Evolutionary conservation across 1,139 yeast genomes (phyloP).

Genomic region (Nematodospora anomalae): DNA sequence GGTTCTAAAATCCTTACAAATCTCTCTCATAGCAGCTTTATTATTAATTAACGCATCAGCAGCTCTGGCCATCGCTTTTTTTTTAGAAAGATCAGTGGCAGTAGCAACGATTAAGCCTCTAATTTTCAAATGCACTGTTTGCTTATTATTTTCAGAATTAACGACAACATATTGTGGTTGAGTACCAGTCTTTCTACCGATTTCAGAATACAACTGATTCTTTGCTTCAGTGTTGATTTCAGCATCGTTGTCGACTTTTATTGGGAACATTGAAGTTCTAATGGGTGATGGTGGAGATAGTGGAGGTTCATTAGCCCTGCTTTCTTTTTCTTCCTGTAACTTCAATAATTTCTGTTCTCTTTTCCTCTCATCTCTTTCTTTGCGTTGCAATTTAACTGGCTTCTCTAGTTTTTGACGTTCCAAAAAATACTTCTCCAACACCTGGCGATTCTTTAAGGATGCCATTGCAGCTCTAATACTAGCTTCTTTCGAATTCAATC

Average conservation of each 20-base stretch:
- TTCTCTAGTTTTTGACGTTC: conserved; percentile 64
- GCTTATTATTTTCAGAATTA: conserved; percentile 28
- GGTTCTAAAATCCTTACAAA: conserved; percentile 15
- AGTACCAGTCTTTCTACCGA: conserved; percentile 39
- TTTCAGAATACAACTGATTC: conserved; percentile 43
- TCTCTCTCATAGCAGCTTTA: conserved; percentile 25
- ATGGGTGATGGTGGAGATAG: conserved; percentile 15
- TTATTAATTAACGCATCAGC: conserved; percentile 47
- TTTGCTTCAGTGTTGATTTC: conserved; percentile 39
- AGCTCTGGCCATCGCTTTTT: conserved; percentile 47
- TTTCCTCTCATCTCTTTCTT: conserved; percentile 8
- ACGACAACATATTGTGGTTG: conserved; percentile 42
- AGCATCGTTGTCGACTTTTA: conserved; percentile 25
- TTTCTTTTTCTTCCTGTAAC: conserved; percentile 18
- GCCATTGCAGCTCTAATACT: conserved; percentile 71
- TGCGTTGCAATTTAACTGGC: conserved; percentile 11
- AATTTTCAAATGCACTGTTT: conserved; percentile 39
- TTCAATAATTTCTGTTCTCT: conserved; percentile 7
- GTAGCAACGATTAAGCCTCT: conserved; percentile 37
- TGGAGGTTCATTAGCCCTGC: conserved; percentile 1
- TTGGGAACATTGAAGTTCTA: conserved; percentile 23
- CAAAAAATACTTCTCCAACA: conserved; percentile 64
- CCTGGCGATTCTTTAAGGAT: conserved; percentile 57
- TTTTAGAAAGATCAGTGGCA: conserved; percentile 44
- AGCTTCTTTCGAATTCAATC: conserved; percentile 63